These are phyloP conservation scores for Mortierella sp. DNA, from an alignment of 371 early-diverging fungal species.

Conservation along the genomic window DNA sequence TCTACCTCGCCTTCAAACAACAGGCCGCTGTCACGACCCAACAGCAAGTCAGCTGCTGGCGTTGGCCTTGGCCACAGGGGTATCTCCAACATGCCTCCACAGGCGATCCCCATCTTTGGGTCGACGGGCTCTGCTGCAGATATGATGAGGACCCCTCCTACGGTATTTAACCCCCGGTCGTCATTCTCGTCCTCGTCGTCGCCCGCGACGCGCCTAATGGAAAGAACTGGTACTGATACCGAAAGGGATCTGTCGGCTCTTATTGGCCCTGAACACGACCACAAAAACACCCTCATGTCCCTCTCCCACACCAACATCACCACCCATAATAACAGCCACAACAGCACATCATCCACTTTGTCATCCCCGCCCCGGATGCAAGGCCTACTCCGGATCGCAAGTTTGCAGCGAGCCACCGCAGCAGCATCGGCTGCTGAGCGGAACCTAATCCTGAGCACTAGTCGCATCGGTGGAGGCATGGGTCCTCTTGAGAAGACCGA, in stretches of 20 bases:
- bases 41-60: neutral
- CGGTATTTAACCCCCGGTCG: constrained; percentile 15
- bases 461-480: neutral
- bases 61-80: constrained; percentile 9
- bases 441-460: neutral
- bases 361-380: neutral
- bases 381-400: neutral
- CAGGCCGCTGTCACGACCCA: constrained; percentile 29
- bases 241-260: neutral
- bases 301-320: neutral
- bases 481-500: neutral
- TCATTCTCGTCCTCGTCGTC: constrained; percentile 28
- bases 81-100: constrained; percentile 3
- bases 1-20: constrained; percentile 32
- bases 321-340: neutral
- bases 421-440: neutral
- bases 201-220: constrained; percentile 17
- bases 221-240: constrained; percentile 13
- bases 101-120: constrained; percentile 15
- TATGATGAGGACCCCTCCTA: constrained; percentile 8
- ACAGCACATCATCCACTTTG: neutral
- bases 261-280: neutral
- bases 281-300: neutral
- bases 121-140: constrained; percentile 14
- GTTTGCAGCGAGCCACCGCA: neutral